Conservation (phyloP, 2,329 filamentous ascomycete genomes). For the Lasiodiplodia hormozganensis region DNA sequence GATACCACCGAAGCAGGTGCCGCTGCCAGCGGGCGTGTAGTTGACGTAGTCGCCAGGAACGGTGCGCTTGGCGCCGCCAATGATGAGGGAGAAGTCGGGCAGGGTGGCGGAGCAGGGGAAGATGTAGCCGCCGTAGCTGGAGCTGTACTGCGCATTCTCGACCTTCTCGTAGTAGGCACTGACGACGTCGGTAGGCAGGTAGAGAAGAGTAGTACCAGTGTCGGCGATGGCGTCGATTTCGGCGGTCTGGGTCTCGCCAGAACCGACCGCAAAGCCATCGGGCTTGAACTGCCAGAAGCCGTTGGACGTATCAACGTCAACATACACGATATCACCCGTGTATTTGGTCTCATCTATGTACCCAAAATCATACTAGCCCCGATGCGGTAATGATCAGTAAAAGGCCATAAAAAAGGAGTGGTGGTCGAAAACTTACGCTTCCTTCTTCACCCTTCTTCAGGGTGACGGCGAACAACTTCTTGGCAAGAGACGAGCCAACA, state of each 20-base stretch:
- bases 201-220: constrained; percentile 73
- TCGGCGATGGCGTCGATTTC: constrained; percentile 67
- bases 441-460: constrained; percentile 57
- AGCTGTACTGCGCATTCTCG: constrained; percentile 56
- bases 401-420: neutral
- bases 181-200: constrained; percentile 62
- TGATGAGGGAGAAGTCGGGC: constrained; percentile 61
- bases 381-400: neutral
- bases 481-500: constrained; percentile 58
- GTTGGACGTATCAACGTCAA: constrained; percentile 61
- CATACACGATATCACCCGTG: constrained; percentile 64
- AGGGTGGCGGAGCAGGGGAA: constrained; percentile 59
- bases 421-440: neutral
- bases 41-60: constrained; percentile 65
- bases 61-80: constrained; percentile 57
- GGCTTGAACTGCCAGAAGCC: constrained; percentile 70
- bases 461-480: constrained; percentile 64
- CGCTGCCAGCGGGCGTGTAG: constrained; percentile 54
- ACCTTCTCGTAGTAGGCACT: constrained; percentile 67
- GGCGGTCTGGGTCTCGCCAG: constrained; percentile 44
- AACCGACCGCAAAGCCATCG: constrained; percentile 63
- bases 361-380: constrained; percentile 61
- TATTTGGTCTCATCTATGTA: constrained; percentile 66
- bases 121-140: constrained; percentile 61
- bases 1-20: constrained; percentile 76